Evolutionary conservation across 768 basidiomycete genomes (phyloP).

Genomic region (Boletus fagicola): DNA sequence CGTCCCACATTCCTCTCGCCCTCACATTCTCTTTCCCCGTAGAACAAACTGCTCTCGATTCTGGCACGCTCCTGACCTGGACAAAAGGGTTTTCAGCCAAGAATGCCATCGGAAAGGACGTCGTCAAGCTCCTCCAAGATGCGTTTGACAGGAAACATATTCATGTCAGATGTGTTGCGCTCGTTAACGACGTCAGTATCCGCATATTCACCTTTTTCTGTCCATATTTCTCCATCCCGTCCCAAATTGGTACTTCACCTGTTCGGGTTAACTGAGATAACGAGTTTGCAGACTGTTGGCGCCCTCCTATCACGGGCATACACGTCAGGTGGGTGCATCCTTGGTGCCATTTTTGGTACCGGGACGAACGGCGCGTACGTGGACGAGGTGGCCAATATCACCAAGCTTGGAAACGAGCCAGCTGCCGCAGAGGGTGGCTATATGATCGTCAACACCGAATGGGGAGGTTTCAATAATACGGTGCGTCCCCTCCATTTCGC

Average conservation of each 20-base stretch:
- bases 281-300: constrained; percentile 75
- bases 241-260: not conserved
- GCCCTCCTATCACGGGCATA: constrained; percentile 92
- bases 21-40: constrained; percentile 98
- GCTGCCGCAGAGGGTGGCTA: constrained; percentile 59
- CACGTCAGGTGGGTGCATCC: constrained; percentile 84
- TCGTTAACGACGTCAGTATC: constrained; percentile 89
- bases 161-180: constrained; percentile 85
- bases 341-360: constrained; percentile 94
- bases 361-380: constrained; percentile 99
- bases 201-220: constrained; percentile 22
- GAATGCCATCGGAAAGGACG: constrained; percentile 85
- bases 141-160: constrained; percentile 91
- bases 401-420: constrained; percentile 70
- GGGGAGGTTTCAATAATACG: constrained; percentile 96
- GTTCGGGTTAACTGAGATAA: constrained; percentile 10
- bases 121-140: constrained; percentile 86
- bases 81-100: constrained; percentile 95
- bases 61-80: constrained; percentile 90
- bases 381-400: constrained; percentile 81
- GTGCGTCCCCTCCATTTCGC: constrained; percentile 42
- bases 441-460: constrained; percentile 98
- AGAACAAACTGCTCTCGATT: constrained; percentile 89
- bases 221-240: not conserved
- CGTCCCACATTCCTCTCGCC: constrained; percentile 65